Conservation (phyloP, 208 protist species). For the Acanthamoeba lenticulata region DNA sequence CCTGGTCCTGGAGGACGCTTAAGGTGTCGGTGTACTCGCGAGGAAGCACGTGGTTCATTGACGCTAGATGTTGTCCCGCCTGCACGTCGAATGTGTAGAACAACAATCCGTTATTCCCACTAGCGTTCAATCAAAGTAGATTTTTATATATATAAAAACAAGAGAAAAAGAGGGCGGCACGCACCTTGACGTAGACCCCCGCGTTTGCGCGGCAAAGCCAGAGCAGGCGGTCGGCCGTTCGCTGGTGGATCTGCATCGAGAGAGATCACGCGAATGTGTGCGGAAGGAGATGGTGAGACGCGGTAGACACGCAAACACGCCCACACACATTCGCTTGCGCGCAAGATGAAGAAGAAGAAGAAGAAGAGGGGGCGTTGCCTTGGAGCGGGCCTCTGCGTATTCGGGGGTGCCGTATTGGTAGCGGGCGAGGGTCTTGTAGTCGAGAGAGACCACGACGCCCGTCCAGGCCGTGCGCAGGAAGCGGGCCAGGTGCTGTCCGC, state of each 20-base stretch:
- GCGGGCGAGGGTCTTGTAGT: conserved; percentile 44
- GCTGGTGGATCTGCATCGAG: conserved; percentile 37
- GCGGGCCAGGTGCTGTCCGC: not conserved
- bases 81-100: conserved; percentile 92
- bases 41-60: conserved; percentile 94
- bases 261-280: too few species aligned
- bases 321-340: not conserved
- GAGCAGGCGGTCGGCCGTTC: conserved; percentile 25
- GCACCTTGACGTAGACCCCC: conserved; percentile 44
- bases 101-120: too few species aligned
- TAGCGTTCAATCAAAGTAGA: too few species aligned
- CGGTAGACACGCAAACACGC: too few species aligned
- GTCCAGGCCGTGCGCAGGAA: conserved; percentile 32
- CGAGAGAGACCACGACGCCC: not conserved
- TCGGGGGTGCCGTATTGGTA: conserved; percentile 56
- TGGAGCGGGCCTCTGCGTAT: not conserved
- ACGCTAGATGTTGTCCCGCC: conserved; percentile 94
- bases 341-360: not conserved
- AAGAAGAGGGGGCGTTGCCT: not conserved
- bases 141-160: too few species aligned
- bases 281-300: too few species aligned
- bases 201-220: conserved; percentile 28
- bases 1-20: conserved; percentile 82
- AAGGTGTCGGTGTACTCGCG: conserved; percentile 87
- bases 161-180: too few species aligned